Conservation (phyloP, 2,329 filamentous ascomycete genomes). For the Ceratocystis ficicola region DNA sequence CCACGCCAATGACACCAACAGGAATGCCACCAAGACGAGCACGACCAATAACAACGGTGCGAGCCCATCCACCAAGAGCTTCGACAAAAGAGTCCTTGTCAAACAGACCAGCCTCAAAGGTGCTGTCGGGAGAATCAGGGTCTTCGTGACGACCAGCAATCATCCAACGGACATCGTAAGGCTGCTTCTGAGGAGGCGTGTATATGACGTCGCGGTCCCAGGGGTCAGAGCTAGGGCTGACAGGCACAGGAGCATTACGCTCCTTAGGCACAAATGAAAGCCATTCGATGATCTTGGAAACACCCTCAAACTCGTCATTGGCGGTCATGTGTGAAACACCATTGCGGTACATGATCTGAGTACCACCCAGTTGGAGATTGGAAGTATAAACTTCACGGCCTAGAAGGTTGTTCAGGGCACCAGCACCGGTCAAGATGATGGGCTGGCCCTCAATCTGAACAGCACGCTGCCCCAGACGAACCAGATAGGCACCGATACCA, state of each 20-base stretch:
- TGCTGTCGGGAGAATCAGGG: slow-evolving; percentile 51
- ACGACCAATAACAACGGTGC: slow-evolving; percentile 90
- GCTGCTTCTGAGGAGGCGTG: slow-evolving; percentile 66
- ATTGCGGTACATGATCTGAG: slow-evolving; percentile 99
- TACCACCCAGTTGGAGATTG: slow-evolving; percentile 96
- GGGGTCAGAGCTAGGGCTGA: slow-evolving; percentile 68
- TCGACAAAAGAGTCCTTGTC: slow-evolving; percentile 96
- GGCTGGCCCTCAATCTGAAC: slow-evolving; percentile 98
- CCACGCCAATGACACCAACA: slow-evolving; percentile 94
- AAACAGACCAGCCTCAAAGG: slow-evolving; percentile 80
- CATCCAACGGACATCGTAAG: slow-evolving; percentile 89
- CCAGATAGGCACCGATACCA: slow-evolving; percentile 97
- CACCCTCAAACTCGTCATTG: slow-evolving; percentile 92
- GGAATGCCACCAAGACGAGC: slow-evolving; percentile 94
- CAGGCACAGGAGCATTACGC: slow-evolving; percentile 85
- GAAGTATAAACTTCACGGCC: slow-evolving; percentile 98
- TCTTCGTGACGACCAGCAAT: slow-evolving; percentile 57
- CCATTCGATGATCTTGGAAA: slow-evolving; percentile 96
- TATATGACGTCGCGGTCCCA: slow-evolving; percentile 92
- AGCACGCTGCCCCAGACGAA: slow-evolving; percentile 93
- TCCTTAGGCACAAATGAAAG: slow-evolving; percentile 94
- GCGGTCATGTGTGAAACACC: slow-evolving; percentile 99
- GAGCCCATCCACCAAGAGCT: slow-evolving; percentile 90
- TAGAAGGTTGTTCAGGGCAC: slow-evolving; percentile 93
- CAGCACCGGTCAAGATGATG: slow-evolving; percentile 95